Conservation (phyloP, 2,329 filamentous ascomycete species). For the Exophiala bonariae region DNA sequence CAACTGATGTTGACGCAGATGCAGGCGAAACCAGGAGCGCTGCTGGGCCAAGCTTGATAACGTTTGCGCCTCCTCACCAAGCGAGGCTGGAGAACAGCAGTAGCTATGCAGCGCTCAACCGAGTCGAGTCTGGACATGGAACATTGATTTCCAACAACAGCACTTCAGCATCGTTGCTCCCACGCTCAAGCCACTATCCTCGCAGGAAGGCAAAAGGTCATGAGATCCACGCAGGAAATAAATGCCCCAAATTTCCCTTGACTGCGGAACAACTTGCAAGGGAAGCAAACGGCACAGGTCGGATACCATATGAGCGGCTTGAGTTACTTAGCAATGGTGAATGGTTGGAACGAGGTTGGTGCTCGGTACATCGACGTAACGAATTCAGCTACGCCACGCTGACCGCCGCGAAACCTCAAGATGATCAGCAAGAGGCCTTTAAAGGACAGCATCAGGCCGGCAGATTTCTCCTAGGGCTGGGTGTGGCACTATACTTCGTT, state of each 20-base stretch:
- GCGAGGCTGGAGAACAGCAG: no score
- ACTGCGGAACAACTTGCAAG: conserved; percentile 1
- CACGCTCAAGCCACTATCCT: no score
- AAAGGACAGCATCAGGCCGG: conserved; percentile 16
- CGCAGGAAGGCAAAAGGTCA: no score
- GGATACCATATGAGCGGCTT: conserved; percentile 13
- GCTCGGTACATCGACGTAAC: conserved; percentile 11
- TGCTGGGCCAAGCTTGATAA: no score
- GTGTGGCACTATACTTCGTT: conserved; percentile 10
- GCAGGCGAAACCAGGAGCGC: no score
- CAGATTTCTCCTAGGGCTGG: conserved; percentile 12
- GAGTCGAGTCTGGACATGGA: no score
- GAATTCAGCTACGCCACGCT: conserved; percentile 20
- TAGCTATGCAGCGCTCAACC: no score
- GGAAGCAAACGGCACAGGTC: not conserved
- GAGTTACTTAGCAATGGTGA: conserved; percentile 4
- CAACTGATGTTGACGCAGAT: no score
- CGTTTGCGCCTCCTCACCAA: no score
- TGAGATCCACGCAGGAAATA: no score
- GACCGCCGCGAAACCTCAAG: not conserved
- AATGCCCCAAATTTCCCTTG: conserved; percentile 14
- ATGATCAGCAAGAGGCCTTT: not conserved
- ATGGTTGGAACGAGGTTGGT: conserved; percentile 21
- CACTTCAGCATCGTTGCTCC: conserved; percentile 5
- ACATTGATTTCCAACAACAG: not conserved